These are phyloP conservation scores for Cladosporium sp. DNA, from an alignment of 2,329 filamentous ascomycete genomes.

Conservation along the genomic window DNA sequence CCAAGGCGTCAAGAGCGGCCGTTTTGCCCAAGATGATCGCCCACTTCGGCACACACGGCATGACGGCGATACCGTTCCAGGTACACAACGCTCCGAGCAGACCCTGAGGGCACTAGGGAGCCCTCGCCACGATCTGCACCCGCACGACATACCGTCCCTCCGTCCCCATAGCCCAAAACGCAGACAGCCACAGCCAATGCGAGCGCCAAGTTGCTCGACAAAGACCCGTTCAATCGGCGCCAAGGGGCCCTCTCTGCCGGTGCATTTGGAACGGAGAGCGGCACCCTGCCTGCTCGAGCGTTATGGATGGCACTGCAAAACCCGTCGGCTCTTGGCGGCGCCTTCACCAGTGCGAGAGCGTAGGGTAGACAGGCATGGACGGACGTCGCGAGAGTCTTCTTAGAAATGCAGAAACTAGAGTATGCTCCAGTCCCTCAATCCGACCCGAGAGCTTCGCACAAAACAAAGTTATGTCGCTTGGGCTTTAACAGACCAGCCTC, in stretches of 20 bases:
- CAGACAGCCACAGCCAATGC: conserved; percentile 15
- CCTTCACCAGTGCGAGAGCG: conserved; percentile 2
- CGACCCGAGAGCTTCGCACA: conserved; percentile 14
- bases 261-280: background rate
- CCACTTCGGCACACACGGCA: background rate
- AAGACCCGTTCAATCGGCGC: conserved; percentile 9
- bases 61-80: background rate
- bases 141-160: conserved; percentile 9
- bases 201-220: conserved; percentile 6
- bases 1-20: conserved; percentile 11
- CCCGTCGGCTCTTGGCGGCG: conserved; percentile 13
- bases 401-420: conserved; percentile 8
- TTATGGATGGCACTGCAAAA: conserved; percentile 16
- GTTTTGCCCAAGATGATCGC: background rate
- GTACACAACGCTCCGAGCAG: background rate
- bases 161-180: background rate
- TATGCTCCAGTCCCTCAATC: conserved; percentile 2
- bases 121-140: conserved; percentile 15
- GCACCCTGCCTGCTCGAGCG: conserved; percentile 12
- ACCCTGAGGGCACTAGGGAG: conserved; percentile 6
- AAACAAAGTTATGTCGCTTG: conserved; percentile 15
- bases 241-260: background rate
- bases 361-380: conserved; percentile 12
- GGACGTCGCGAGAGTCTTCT: conserved; percentile 6
- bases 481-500: conserved; percentile 1